Base-by-base conservation (phyloP, 306 rosid genomes). In the Sicyos edulis region DNA sequence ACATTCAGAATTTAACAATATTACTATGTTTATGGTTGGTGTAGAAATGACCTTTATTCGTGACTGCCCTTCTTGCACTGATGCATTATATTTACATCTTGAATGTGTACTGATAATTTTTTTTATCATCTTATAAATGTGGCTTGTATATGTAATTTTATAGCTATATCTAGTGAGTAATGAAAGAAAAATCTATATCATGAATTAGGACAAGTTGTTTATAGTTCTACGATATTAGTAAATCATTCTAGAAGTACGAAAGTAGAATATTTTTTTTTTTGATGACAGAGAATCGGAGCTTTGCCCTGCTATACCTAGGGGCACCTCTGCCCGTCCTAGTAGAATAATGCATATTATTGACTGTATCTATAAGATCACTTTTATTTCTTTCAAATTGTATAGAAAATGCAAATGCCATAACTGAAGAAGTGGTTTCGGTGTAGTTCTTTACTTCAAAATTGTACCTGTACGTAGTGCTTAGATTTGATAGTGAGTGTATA, bases 1-100 rank as follows among this genome's bases (percentile, higher is more conserved):
- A 19, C 63, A 16, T 75, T 24, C 42, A 10, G 24, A 42, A 75
- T 71, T 77, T 21, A 56, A 52, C 14, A 24, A 58, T 70, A 8
- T 19, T 67, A 5, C 4, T 45, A 22, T 0, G 55, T 10, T 14
- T 13, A 45, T 44, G 21, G 44, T 34, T 63, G 45, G 1, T 29
- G 20, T 70, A 32, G 50, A 24, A 70, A 53, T 8, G 54, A 10
- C 21, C 16, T 20, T 58, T 58, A 6, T 5, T 51, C 42, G 22
- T 22, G 55, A 19, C 40, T 13, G 56, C 72, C 5, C 42, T 14
- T 12, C 12, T 66, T 66, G 53, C 11, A 2, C 37, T 47, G 56
- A 7, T 47, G 56, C 7, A 67, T 45, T 47, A 66, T 54, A 32
- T 71, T 55, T 10, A 71, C 57, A 17, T n/a, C 44, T 71, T 54